phyloP scores from a whole-genome alignment of 441 rosid genomes.

The Brassica hybrid region DNA sequence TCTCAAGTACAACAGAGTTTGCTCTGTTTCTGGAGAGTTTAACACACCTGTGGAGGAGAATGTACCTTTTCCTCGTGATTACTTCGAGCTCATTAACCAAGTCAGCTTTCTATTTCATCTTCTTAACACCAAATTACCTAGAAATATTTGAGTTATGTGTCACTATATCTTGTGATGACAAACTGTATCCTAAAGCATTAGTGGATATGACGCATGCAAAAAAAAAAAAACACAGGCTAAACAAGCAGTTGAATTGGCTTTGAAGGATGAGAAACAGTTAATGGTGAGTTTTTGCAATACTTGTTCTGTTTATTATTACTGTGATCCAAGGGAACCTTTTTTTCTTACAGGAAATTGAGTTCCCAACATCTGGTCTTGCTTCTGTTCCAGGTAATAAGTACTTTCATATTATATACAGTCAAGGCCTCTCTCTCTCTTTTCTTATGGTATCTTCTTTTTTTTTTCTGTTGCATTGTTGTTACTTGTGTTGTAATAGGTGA shows the following conservation, averaged over 20 bases:
- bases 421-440: not conserved
- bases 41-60: conserved; percentile 53
- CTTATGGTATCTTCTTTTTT: no score
- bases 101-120: conserved; percentile 42
- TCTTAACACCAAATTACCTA: not conserved
- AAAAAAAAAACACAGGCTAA: conserved; percentile 59
- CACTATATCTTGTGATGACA: not conserved
- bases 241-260: conserved; percentile 70
- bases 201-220: conserved; percentile 14
- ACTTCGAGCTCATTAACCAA: conserved; percentile 72
- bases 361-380: conserved; percentile 91
- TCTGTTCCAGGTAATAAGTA: conserved; percentile 77
- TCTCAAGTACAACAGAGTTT: conserved; percentile 26
- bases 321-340: conserved; percentile 32
- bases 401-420: not conserved
- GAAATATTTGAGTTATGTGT: not conserved
- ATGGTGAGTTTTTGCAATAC: conserved; percentile 61
- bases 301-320: conserved; percentile 1
- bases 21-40: conserved; percentile 49
- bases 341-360: conserved; percentile 81
- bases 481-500: conserved; percentile 60
- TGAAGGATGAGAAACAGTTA: conserved; percentile 65
- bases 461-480: not conserved
- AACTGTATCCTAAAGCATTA: conserved; percentile 5
- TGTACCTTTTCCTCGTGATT: conserved; percentile 69